Evolutionary conservation across 2,329 filamentous ascomycete species (phyloP), one percentile per base, ranked within the genome.

Genomic region (Aspergillus pseudoglaucus): DNA sequence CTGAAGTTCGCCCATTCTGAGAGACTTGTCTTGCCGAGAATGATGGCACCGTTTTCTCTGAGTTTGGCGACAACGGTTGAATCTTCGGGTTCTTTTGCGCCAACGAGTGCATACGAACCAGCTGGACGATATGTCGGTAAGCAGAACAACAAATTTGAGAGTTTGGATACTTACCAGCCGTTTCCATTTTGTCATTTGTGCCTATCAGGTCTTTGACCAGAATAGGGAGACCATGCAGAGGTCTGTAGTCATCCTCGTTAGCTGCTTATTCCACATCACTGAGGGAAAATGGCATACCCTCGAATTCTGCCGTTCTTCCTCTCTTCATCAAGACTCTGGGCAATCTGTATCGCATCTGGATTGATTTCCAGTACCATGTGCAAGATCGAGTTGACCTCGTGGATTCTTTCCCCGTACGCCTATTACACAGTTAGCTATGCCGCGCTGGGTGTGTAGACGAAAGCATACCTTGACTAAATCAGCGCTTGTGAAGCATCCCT

Each of bases 181-280:
- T 85, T 57, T 81, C 76, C 80, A 85, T 82, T 49, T 71, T 62
- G 58, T 85, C 82, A 2, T 66, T 61, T 0, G 82, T 85, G 12
- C 77, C 82, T 43, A 87, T 84, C 59, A 83, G 84, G 65, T 84
- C 79, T 62, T 87, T 87, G 66, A 86, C 72, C 4, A 85, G 65
- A 20, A 86, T 77, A 0, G 83, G 83, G 3, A 86, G 74, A 5
- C 83, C 83, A 59, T 86, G 81, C 0, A 85, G 69, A 2, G 80
- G 79, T 0, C 76, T 73, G 44, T 8, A 40, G 8, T 17, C 0
- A 6, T 18, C 6, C 15, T 25, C 15, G 15, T 44, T 44, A 44
- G 42, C 7, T 20, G 14, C 42, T 22, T 14, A 20, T 12, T 20
- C 25, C 7, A 18, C 15, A 35, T 12, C n/a, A 8, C 18, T 17